Evolutionary conservation across 805 yeast species (phyloP).

Genomic region (Yamadazyma insecticola): DNA sequence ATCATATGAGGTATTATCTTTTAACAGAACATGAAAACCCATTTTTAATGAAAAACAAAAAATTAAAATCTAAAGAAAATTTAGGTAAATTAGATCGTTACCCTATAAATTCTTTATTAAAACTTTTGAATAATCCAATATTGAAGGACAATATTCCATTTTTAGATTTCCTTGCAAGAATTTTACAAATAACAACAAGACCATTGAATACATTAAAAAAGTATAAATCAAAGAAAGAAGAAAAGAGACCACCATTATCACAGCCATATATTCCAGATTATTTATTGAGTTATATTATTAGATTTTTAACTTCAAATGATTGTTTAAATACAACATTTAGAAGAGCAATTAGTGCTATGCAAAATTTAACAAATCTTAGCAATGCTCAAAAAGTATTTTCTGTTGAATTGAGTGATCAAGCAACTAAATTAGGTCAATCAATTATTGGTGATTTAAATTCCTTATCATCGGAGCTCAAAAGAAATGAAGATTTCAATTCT

Average conservation of each 20-base stretch:
- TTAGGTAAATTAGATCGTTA: constrained; percentile 36
- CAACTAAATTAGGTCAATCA: constrained; percentile 51
- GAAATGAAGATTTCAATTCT: constrained; percentile 33
- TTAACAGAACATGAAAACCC: constrained; percentile 65
- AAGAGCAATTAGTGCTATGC: constrained; percentile 77
- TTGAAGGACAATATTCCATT: constrained; percentile 68
- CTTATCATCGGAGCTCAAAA: constrained; percentile 42
- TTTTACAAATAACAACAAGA: constrained; percentile 71
- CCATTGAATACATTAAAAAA: constrained; percentile 58
- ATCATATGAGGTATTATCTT: constrained; percentile 67
- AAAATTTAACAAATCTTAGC: constrained; percentile 58
- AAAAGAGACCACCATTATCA: constrained; percentile 23
- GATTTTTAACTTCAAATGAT: constrained; percentile 71
- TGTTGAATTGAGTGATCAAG: constrained; percentile 58
- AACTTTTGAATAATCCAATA: constrained; percentile 56
- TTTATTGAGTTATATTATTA: constrained; percentile 58
- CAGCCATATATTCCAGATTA: constrained; percentile 63
- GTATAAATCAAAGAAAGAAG: constrained; percentile 16
- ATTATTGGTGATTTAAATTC: constrained; percentile 52
- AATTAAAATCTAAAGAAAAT: constrained; percentile 26
- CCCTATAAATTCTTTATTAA: constrained; percentile 69
- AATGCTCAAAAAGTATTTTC: constrained; percentile 65
- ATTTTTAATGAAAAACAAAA: constrained; percentile 28
- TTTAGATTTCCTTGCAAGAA: constrained; percentile 71
- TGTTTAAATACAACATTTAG: constrained; percentile 84